Evolutionary conservation across 2,329 filamentous ascomycete genomes (phyloP).

Genomic region (Cyphellophora attinorum): DNA sequence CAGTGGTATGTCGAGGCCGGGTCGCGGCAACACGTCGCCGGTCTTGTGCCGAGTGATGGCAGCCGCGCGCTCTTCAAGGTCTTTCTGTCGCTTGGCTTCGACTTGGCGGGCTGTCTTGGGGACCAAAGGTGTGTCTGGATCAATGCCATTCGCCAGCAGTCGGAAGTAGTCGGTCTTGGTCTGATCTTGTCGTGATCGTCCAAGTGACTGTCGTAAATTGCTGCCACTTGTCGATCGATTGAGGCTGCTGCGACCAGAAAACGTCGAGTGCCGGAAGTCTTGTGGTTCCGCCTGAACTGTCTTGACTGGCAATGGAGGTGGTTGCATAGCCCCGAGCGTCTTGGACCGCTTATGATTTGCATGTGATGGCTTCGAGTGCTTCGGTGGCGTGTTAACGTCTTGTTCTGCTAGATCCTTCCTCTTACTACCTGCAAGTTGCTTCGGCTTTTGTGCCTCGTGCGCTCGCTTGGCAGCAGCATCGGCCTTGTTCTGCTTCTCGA

Average conservation of each 20-base stretch:
- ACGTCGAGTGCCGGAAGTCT: constrained; percentile 7
- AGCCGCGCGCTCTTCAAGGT: constrained; percentile 13
- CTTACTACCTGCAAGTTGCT: constrained; percentile 16
- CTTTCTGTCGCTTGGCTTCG: constrained; percentile 8
- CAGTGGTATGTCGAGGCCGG: too few species aligned
- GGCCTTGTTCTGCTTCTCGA: constrained; percentile 2
- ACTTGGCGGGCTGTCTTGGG: constrained; percentile 16
- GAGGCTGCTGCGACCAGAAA: constrained; percentile 7
- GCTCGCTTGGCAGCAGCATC: constrained; percentile 7
- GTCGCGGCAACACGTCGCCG: background rate
- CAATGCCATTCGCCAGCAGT: constrained; percentile 39
- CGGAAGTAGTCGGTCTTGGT: constrained; percentile 43
- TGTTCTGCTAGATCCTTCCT: constrained; percentile 10
- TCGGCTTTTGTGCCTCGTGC: constrained; percentile 6
- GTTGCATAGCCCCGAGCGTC: constrained; percentile 12
- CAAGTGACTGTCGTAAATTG: constrained; percentile 13
- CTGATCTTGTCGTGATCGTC: constrained; percentile 25
- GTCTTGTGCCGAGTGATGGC: constrained; percentile 5
- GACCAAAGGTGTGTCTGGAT: constrained; percentile 23
- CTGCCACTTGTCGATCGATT: constrained; percentile 13
- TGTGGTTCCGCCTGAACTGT: constrained; percentile 3
- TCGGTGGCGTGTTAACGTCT: background rate
- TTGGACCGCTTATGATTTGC: constrained; percentile 17
- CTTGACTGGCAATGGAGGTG: constrained; percentile 5
- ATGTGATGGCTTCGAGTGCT: constrained; percentile 2